Evolutionary conservation across 2,329 filamentous ascomycete species (phyloP).

Genomic region (Aspergillus chevalieri): DNA sequence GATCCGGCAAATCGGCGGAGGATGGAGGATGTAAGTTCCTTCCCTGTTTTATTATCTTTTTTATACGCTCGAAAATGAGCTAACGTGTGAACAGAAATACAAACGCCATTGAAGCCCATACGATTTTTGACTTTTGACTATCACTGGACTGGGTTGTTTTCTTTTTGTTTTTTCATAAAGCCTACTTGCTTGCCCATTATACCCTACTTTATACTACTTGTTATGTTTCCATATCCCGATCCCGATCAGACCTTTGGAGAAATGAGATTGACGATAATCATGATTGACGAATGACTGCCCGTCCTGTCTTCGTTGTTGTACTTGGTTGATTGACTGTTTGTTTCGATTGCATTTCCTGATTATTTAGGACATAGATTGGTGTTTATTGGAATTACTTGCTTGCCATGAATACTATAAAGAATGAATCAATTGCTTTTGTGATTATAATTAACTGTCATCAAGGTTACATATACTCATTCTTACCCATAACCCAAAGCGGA

Average conservation of each 20-base stretch:
- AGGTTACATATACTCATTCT: background rate
- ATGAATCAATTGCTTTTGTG: too few relatives aligned
- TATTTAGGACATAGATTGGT: too few relatives aligned
- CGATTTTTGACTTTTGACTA: too few relatives aligned
- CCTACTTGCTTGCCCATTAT: background rate
- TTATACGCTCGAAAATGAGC: background rate
- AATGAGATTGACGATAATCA: background rate
- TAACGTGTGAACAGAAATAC: conserved; percentile 34
- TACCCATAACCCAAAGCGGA: background rate
- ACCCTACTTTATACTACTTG: background rate
- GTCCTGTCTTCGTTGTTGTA: background rate
- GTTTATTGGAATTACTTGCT: too few relatives aligned
- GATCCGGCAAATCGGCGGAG: conserved; percentile 75
- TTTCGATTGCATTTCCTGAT: background rate
- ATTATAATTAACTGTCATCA: too few relatives aligned
- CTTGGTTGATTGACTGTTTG: background rate
- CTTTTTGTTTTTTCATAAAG: background rate
- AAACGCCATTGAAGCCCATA: conserved; percentile 29
- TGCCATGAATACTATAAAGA: too few relatives aligned
- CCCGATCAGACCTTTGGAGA: too few relatives aligned
- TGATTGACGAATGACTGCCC: background rate
- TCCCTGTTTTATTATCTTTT: background rate
- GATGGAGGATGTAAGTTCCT: conserved; percentile 74
- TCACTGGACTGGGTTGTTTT: background rate
- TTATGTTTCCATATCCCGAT: background rate